Evolutionary conservation across 2,329 filamentous ascomycete species (phyloP).

Genomic region (Arthrocladium fulminans): DNA sequence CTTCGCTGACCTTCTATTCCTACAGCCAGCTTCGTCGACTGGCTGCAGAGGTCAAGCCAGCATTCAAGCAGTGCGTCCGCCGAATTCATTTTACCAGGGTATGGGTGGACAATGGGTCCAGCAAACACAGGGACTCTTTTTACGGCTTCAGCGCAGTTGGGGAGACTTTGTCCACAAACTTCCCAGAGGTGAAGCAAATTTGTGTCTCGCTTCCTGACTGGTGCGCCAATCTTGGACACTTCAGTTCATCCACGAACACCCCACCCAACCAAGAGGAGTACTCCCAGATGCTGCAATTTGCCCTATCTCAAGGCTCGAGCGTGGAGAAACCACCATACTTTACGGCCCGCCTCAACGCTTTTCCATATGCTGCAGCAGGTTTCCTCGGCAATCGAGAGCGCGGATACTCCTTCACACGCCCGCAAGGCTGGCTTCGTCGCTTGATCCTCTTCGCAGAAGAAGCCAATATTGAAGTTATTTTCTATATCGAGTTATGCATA

Average conservation of each 20-base stretch:
- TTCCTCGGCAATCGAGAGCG: background rate
- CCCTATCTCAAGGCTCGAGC: background rate
- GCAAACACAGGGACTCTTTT: background rate
- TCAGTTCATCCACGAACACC: background rate
- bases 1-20: background rate
- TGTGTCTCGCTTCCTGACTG: background rate
- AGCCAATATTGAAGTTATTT: conserved; percentile 3
- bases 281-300: background rate
- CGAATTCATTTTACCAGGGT: background rate
- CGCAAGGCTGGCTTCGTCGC: background rate
- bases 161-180: background rate
- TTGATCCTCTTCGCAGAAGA: background rate
- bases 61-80: background rate
- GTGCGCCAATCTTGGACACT: background rate
- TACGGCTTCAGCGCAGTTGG: background rate
- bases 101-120: background rate
- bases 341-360: background rate
- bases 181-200: conserved; percentile 1
- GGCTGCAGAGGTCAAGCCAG: background rate
- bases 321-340: background rate
- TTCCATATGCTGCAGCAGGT: background rate
- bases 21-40: background rate
- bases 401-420: background rate
- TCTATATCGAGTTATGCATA: conserved; percentile 1
- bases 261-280: background rate